Evolutionary conservation across 345 rosid genomes (phyloP), one percentile per base, ranked within the genome.

Genomic region (Aquilaria yunnanensis): DNA sequence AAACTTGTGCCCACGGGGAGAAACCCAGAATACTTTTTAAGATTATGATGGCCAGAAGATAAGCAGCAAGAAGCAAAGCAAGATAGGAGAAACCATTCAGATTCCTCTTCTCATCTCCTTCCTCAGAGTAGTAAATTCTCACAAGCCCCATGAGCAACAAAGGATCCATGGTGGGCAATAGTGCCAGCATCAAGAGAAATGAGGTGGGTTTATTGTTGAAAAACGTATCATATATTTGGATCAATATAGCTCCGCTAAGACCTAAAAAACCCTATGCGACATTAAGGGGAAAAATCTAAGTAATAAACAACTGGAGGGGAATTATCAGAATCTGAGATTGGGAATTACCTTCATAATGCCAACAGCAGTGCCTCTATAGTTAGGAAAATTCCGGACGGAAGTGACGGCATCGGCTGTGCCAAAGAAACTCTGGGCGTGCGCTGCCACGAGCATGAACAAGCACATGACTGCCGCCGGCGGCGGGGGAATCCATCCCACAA

Each of bases 381-480:
- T 72, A 12, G 80, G 70, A 65, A 89, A 89, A 64, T 92, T 92
- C 61, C 72, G 79, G 0, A 92, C 93, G 9, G 88, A 89, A 51
- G 84, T 83, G 57, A 92, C 96, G 0, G 89, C 93, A 14, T 89
- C 73, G 2, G 91, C 75, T 51, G 96, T 89, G 64, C 84, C 87
- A 11, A 84, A 85, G 53, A 87, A 92, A 10, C 89, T 87, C 64
- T 81, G 92, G 33, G 85, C 77, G 9, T 89, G 98, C 6, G 96
- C 81, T 2, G 91, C 96, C 62, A 89, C 0, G 55, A 77, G 74
- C 79, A 84, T 84, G 65, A 87, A 87, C 1, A 87, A 56, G 63
- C 98, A 92, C 93, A 89, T 89, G 56, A 74, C 14, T 41, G 88
- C 64, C 64, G 85, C 88, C 61, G 96, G 87, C 11, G 86, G 96